Evolutionary conservation across 2,329 filamentous ascomycete genomes (phyloP), one percentile per base, ranked within the genome.

Genomic region (Grosmannia serpens): DNA sequence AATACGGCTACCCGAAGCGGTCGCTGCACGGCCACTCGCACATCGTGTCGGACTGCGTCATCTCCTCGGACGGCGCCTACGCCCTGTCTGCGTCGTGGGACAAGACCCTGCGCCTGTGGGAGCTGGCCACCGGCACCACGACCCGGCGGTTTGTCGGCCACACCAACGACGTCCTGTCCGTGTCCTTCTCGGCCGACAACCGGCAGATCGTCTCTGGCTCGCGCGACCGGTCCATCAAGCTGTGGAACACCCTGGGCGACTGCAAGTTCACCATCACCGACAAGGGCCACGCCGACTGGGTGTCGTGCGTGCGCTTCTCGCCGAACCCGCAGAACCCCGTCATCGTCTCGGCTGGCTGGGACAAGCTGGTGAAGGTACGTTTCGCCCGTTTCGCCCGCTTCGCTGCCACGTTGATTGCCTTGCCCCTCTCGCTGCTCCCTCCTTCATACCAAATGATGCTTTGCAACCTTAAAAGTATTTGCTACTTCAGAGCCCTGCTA

Each of bases 251-350:
- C 70, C 90, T 99, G 67, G 94, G 94, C 80, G 94, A 99, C 86
- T 99, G 94, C 91, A 99, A 99, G 85, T 99, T 86, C 87, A 99
- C 92, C 82, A 97, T 99, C 84, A 95, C 90, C 79, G 94, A 99
- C 76, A 99, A 99, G 88, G 94, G 94, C 75, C 94, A 99, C 85
- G 90, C 90, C 78, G 94, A 99, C 80, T 99, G 94, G 94, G 94
- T 96, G 70, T 96, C 92, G 65, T 97, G 92, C 83, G 94, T 99
- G 69, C 88, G 94, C 78, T 99, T 99, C 89, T 95, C 89, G 80
- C 94, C 94, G 75, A 99, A 99, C 86, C 94, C 94, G 73, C 92
- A 97, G 84, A 99, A 97, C 87, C 92, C 94, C 69, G 94, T 99
- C 76, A 99, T 99, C 75, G 94, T 99, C 75, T 95, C 88, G 75